These are phyloP conservation scores for Suillus alpinus DNA, from an alignment of 768 basidiomycete species.

Conservation along the genomic window DNA sequence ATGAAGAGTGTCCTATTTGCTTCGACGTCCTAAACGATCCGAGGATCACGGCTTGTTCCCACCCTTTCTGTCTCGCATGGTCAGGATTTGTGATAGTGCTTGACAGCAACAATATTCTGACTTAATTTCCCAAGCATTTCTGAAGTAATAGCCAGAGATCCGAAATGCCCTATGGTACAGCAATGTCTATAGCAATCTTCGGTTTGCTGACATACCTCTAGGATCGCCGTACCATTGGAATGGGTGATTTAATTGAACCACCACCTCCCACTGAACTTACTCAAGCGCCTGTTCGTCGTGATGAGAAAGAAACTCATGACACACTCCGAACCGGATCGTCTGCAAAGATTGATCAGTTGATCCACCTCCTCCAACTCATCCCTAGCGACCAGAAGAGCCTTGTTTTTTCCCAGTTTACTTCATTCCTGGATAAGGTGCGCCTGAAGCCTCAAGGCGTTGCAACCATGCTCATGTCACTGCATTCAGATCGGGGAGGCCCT, in stretches of 20 bases:
- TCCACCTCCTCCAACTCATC: conserved; percentile 68
- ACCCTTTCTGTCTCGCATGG: conserved; percentile 74
- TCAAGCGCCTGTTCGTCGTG: conserved; percentile 44
- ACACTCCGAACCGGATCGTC: conserved; percentile 58
- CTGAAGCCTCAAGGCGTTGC: not conserved
- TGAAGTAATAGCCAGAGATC: conserved; percentile 65
- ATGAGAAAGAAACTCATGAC: conserved; percentile 39
- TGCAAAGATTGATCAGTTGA: conserved; percentile 81
- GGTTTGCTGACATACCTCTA: conserved; percentile 24
- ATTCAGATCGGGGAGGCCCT: conserved; percentile 68
- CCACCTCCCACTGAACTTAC: conserved; percentile 67
- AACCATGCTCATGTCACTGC: not conserved
- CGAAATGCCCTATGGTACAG: conserved; percentile 79
- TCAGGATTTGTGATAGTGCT: conserved; percentile 25
- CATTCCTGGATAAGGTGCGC: conserved; percentile 74
- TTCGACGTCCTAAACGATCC: conserved; percentile 59
- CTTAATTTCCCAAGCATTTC: conserved; percentile 47
- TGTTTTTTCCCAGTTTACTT: conserved; percentile 89
- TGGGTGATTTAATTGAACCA: conserved; percentile 59
- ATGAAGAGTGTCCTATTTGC: conserved; percentile 81
- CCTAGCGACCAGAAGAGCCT: conserved; percentile 74
- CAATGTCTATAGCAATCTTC: not conserved
- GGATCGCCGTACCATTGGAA: conserved; percentile 66
- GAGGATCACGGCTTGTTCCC: conserved; percentile 71
- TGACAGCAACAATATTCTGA: conserved; percentile 3